Evolutionary conservation across 345 rosid genomes (phyloP).

Genomic region (Theobroma cacao): DNA sequence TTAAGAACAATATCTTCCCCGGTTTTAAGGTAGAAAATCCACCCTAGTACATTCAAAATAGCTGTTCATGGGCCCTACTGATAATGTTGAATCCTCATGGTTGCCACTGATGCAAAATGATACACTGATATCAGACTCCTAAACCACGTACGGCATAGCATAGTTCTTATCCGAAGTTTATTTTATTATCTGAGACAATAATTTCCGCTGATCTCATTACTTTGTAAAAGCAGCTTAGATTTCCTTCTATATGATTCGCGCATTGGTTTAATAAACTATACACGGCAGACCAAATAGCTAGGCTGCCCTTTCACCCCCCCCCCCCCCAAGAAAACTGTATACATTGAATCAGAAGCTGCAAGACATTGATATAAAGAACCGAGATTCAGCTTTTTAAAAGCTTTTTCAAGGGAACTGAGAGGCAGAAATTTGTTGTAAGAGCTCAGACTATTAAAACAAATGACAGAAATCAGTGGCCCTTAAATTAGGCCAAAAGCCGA

Average conservation of each 20-base stretch:
- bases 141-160: not conserved
- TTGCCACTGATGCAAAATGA: constrained; percentile 3
- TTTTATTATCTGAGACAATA: not conserved
- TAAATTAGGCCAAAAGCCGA: constrained; percentile 16
- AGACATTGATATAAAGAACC: not conserved
- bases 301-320: too few relatives aligned
- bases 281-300: not conserved
- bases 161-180: not conserved
- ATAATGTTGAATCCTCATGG: constrained; percentile 23
- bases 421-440: not conserved
- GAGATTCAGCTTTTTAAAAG: not conserved
- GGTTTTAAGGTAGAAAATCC: constrained; percentile 30
- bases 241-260: not conserved
- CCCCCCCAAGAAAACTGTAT: not conserved
- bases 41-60: constrained; percentile 28
- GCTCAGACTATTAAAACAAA: constrained; percentile 2
- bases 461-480: constrained; percentile 5
- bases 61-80: constrained; percentile 40
- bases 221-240: not conserved
- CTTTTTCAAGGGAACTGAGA: not conserved
- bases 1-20: constrained; percentile 25
- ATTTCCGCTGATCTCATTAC: not conserved
- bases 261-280: not conserved
- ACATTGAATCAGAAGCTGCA: not conserved
- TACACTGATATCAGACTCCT: not conserved